Base-by-base conservation (phyloP, 495 filamentous ascomycete genomes). In the Baudoinia panamericana region DNA sequence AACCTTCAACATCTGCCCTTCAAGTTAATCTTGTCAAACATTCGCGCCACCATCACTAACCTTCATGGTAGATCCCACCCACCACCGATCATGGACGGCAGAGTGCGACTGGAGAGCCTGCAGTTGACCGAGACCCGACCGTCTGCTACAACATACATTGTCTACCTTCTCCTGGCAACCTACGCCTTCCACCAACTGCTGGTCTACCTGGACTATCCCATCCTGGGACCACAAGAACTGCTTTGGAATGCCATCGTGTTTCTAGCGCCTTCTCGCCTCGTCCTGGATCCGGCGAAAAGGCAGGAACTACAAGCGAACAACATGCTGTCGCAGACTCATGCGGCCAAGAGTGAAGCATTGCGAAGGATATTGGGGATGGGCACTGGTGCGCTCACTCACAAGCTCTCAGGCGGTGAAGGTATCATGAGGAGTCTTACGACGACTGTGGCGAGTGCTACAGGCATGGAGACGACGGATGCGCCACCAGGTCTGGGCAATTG, bases 401-500 rank as follows among this genome's bases (percentile, higher is more conserved):
- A 72, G 22, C 19, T 52, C 6, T 15, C 30, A 5, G 60, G 63
- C 36, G 62, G 61, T 5, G 58, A 66, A 2, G 56, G 63, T 30
- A 58, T 61, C 6, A 38, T 71, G 10, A n/a, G n/a, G n/a, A n/a
- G n/a, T n/a, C n/a, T n/a, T n/a, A n/a, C n/a, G n/a, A n/a, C n/a
- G n/a, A n/a, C n/a, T n/a, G n/a, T n/a, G n/a, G n/a, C n/a, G n/a
- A n/a, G n/a, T n/a, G n/a, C n/a, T n/a, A n/a, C n/a, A n/a, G n/a
- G n/a, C n/a, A n/a, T 24, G 17, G 4, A 36, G 30, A 59, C 54
- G 16, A 60, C 62, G 12, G 58, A 57, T 24, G 48, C 58, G 20
- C 84, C 84, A 2, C 71, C 84, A 4, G 90, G 92, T 0, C 59
- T 96, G 22, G 83, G 83, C 13, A 99, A 99, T 54, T 79, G 73